Conservation (phyloP, 108 stramenopile genomes). For the Cylindrotheca closterium region DNA sequence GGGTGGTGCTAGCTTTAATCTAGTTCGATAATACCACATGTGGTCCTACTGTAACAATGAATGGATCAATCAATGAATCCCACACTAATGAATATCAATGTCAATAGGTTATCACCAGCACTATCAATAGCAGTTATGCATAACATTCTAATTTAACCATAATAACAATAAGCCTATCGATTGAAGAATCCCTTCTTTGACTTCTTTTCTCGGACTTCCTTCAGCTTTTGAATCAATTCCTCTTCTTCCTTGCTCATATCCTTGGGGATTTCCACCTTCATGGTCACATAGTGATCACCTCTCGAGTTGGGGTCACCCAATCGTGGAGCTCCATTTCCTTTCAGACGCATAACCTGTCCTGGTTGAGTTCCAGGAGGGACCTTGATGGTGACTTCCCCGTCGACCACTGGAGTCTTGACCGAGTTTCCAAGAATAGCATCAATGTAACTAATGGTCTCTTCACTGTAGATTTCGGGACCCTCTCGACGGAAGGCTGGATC, state of each 20-base stretch:
- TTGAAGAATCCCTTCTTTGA: slow-evolving; percentile 27
- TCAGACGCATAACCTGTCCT: slow-evolving; percentile 92
- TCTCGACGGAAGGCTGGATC: slow-evolving; percentile 90
- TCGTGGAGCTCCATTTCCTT: slow-evolving; percentile 89
- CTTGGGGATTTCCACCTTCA: slow-evolving; percentile 94
- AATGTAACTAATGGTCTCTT: slow-evolving; percentile 81
- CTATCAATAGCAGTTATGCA: no score
- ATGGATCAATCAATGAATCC: no score
- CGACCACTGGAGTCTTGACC: slow-evolving; percentile 89
- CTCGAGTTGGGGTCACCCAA: slow-evolving; percentile 74
- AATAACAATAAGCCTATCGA: not conserved
- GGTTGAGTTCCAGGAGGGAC: slow-evolving; percentile 97
- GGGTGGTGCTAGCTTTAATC: slow-evolving; percentile 57
- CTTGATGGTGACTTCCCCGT: slow-evolving; percentile 95
- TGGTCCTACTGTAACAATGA: not conserved
- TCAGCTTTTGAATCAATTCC: slow-evolving; percentile 80
- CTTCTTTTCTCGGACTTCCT: slow-evolving; percentile 67
- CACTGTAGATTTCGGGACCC: slow-evolving; percentile 93
- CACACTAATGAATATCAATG: no score
- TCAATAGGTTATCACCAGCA: no score
- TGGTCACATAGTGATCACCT: slow-evolving; percentile 96
- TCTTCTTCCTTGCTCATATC: slow-evolving; percentile 88
- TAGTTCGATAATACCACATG: slow-evolving; percentile 39
- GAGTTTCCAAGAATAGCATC: slow-evolving; percentile 96
- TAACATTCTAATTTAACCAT: no score